phyloP scores from a whole-genome alignment of 164 flowering plant species.

The Magnolia kwangsiensis region DNA sequence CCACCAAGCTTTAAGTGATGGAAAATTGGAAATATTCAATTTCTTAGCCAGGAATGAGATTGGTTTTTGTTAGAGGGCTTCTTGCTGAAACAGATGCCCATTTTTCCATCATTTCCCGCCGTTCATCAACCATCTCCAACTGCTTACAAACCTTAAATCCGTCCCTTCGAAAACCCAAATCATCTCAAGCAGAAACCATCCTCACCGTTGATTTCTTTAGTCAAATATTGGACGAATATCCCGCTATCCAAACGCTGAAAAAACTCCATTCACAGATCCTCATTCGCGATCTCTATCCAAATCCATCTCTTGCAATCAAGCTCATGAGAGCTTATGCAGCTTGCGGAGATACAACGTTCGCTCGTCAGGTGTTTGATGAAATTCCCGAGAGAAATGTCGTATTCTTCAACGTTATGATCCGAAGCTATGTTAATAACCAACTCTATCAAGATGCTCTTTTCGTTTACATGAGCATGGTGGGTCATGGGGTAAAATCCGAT shows the following conservation, averaged over 20 bases:
- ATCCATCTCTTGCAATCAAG: conserved; percentile 12
- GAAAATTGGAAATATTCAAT: no score
- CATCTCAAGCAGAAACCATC: not conserved
- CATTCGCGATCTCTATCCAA: not conserved
- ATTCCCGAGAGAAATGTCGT: conserved; percentile 9
- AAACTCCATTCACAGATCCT: conserved; percentile 10
- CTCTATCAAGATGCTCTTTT: conserved; percentile 13
- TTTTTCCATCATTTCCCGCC: not conserved
- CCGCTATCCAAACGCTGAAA: not conserved
- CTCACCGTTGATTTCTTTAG: not conserved
- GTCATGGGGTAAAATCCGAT: conserved; percentile 6
- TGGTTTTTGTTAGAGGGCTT: no score
- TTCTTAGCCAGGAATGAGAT: no score
- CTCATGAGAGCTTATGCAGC: conserved; percentile 15
- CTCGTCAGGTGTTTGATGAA: conserved; percentile 10
- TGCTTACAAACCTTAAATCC: not conserved
- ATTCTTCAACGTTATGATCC: conserved; percentile 18
- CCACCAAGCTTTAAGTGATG: no score
- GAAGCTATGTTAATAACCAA: conserved; percentile 16
- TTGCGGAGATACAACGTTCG: conserved; percentile 1
- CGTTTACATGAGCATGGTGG: conserved; percentile 2
- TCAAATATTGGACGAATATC: conserved; percentile 10
- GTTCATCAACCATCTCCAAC: not conserved
- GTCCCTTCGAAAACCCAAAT: not conserved
- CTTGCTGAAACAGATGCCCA: not conserved